Evolutionary conservation across 371 early-diverging fungal species (phyloP).

Genomic region (Vairimorpha ceranae): DNA sequence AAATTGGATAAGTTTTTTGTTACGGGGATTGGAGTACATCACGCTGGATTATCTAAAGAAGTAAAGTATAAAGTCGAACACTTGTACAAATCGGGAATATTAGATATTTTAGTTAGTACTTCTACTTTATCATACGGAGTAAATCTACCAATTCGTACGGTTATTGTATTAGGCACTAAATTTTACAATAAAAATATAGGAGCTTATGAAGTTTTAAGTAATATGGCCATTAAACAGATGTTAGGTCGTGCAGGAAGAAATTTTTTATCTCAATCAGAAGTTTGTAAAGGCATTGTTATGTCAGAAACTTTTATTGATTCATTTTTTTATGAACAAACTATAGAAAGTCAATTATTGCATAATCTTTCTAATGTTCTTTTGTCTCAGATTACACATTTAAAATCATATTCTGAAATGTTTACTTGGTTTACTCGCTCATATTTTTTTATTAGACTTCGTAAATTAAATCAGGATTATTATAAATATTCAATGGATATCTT

Average conservation of each 20-base stretch:
- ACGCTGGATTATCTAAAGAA: constrained; percentile 32
- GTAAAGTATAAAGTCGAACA: constrained; percentile 21
- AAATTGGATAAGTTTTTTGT: constrained; percentile 1
- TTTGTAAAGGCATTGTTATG: background rate
- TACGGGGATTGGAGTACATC: constrained; percentile 30
- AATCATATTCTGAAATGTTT: background rate
- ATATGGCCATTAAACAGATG: constrained; percentile 36
- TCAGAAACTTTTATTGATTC: background rate
- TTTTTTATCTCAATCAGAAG: background rate
- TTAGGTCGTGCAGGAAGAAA: constrained; percentile 35
- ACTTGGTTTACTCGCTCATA: background rate
- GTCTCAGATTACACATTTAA: background rate
- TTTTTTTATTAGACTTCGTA: background rate
- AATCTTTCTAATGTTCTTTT: background rate
- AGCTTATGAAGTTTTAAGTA: constrained; percentile 5
- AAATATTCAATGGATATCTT: background rate
- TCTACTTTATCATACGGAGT: constrained; percentile 47
- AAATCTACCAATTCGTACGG: constrained; percentile 44
- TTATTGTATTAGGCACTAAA: constrained; percentile 31
- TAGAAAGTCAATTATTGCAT: background rate
- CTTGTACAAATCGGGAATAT: constrained; percentile 19
- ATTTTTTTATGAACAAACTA: constrained; percentile 2
- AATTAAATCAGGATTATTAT: background rate
- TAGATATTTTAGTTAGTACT: constrained; percentile 39
- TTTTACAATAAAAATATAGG: background rate